A percentile compares a stretch with the other conserved stretches of the same genome.
phyloP scores from a whole-genome alignment of 2,329 filamentous ascomycete species.

The Xylariaceae sp. region DNA sequence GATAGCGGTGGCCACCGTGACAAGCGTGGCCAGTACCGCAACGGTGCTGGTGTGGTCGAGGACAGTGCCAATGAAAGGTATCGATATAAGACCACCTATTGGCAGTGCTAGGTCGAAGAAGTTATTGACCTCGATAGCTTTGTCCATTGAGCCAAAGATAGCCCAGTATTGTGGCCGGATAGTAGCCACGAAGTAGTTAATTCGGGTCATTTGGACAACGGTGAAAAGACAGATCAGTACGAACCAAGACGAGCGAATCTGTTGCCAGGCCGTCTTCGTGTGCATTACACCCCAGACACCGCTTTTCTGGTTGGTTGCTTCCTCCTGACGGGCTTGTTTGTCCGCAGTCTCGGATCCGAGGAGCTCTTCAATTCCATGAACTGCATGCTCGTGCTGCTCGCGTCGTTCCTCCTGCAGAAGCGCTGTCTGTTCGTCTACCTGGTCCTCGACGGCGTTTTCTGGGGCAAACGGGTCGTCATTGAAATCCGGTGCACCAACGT shows the following conservation, averaged over 20 bases:
- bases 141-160: conserved; percentile 58
- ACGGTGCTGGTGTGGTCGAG: conserved; percentile 74
- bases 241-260: conserved; percentile 81
- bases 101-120: conserved; percentile 86
- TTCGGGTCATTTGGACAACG: conserved; percentile 69
- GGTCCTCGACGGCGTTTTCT: conserved; percentile 42
- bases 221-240: conserved; percentile 79
- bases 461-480: conserved; percentile 24
- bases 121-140: conserved; percentile 68
- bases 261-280: conserved; percentile 62
- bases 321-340: conserved; percentile 62
- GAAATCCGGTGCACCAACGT: conserved; percentile 52
- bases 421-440: conserved; percentile 54
- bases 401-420: conserved; percentile 52
- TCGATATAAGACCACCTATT: conserved; percentile 74
- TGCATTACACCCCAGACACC: conserved; percentile 89
- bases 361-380: conserved; percentile 68
- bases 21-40: conserved; percentile 66
- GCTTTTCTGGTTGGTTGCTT: conserved; percentile 63
- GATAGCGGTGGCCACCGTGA: conserved; percentile 67
- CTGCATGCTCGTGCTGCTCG: conserved; percentile 54
- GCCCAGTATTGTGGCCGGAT: conserved; percentile 77
- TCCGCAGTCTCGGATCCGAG: conserved; percentile 61
- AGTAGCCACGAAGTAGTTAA: conserved; percentile 92
- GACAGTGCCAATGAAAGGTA: conserved; percentile 79